Evolutionary conservation across 2,329 filamentous ascomycete genomes (phyloP).

Genomic region (Emmonsia crescens): DNA sequence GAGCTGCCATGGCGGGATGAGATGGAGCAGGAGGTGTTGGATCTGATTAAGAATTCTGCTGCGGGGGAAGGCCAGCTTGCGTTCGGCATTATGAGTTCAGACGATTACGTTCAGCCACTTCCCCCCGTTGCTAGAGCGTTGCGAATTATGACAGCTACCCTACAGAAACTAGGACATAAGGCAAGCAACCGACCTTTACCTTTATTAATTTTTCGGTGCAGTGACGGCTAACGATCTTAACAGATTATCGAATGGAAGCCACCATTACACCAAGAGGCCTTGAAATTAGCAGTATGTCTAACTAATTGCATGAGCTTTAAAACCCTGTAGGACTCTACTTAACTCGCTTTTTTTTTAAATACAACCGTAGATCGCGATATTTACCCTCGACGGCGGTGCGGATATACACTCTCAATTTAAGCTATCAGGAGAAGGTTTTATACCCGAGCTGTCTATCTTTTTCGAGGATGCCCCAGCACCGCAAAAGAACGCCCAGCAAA

Average conservation of each 20-base stretch:
- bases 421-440: conserved; percentile 45
- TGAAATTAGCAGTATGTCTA: conserved; percentile 31
- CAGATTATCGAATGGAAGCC: conserved; percentile 49
- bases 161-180: conserved; percentile 45
- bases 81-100: conserved; percentile 45
- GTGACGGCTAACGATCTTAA: background rate
- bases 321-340: background rate
- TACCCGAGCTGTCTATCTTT: conserved; percentile 31
- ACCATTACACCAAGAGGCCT: conserved; percentile 36
- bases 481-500: conserved; percentile 33
- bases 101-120: conserved; percentile 42
- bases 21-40: conserved; percentile 23
- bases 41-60: conserved; percentile 27
- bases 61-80: conserved; percentile 32
- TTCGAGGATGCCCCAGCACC: conserved; percentile 23
- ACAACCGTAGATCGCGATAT: conserved; percentile 16
- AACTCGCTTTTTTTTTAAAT: background rate
- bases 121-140: conserved; percentile 49
- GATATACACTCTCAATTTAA: conserved; percentile 42
- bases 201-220: background rate
- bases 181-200: conserved; percentile 9
- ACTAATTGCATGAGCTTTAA: background rate
- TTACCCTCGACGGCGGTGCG: conserved; percentile 37
- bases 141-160: conserved; percentile 38
- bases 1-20: conserved; percentile 55